These are phyloP conservation scores for Chimonanthus praecox DNA, from an alignment of 164 flowering plant genomes.

Conservation along the genomic window DNA sequence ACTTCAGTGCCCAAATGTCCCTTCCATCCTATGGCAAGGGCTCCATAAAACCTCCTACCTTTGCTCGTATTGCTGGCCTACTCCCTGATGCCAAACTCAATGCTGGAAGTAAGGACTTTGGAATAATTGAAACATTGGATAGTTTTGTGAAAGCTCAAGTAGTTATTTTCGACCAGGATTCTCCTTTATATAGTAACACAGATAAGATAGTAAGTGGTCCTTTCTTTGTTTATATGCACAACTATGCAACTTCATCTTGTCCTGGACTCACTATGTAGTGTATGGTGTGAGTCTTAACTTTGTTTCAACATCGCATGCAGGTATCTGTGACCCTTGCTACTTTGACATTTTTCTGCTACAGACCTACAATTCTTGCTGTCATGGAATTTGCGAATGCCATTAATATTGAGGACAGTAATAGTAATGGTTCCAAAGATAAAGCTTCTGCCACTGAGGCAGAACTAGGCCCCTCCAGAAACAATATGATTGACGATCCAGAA, in stretches of 20 bases:
- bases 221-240: not conserved
- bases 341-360: slow-evolving; percentile 81
- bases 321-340: slow-evolving; percentile 79
- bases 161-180: slow-evolving; percentile 57
- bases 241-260: not conserved
- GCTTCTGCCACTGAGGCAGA: slow-evolving; percentile 28
- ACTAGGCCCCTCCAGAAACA: slow-evolving; percentile 26
- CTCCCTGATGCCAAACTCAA: slow-evolving; percentile 52
- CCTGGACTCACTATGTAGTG: slow-evolving; percentile 2
- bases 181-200: slow-evolving; percentile 53
- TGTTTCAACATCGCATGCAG: slow-evolving; percentile 33
- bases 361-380: slow-evolving; percentile 82
- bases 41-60: slow-evolving; percentile 51
- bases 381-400: slow-evolving; percentile 82
- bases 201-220: slow-evolving; percentile 54
- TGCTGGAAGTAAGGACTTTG: slow-evolving; percentile 22
- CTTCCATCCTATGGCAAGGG: slow-evolving; percentile 23
- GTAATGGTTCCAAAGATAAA: slow-evolving; percentile 36
- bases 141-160: slow-evolving; percentile 96
- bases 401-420: slow-evolving; percentile 41
- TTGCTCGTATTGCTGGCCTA: slow-evolving; percentile 49
- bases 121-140: slow-evolving; percentile 37
- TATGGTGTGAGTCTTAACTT: not conserved
- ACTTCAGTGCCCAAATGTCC: slow-evolving; percentile 13
- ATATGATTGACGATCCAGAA: slow-evolving; percentile 24